A percentile compares a stretch with the other conserved stretches of the same genome.
These are phyloP conservation scores for Wickerhamomyces bisporus DNA, from an alignment of 805 yeast species.

Conservation along the genomic window DNA sequence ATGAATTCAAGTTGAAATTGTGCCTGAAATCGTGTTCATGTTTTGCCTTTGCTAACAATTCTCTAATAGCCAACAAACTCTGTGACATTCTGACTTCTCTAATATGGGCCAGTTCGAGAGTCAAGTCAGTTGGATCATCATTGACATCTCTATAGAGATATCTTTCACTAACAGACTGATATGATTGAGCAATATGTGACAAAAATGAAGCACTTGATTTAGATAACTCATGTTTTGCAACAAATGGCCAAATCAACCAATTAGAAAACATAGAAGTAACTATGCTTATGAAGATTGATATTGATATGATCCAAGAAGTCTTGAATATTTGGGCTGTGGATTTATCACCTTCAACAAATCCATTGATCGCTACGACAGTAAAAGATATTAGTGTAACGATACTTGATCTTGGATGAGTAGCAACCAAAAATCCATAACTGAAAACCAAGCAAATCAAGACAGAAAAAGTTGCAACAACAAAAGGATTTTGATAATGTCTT, in stretches of 20 bases:
- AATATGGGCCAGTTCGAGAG: conserved; percentile 38
- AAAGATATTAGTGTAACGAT: conserved; percentile 35
- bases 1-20: conserved; percentile 29
- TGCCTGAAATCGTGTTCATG: conserved; percentile 34
- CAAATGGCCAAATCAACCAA: conserved; percentile 46
- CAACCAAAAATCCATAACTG: conserved; percentile 30
- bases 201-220: conserved; percentile 34
- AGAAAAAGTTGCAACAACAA: conserved; percentile 37
- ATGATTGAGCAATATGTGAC: conserved; percentile 39
- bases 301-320: conserved; percentile 35
- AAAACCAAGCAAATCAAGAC: conserved; percentile 30
- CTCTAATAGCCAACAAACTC: conserved; percentile 34
- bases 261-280: conserved; percentile 31
- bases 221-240: conserved; percentile 37
- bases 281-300: conserved; percentile 36
- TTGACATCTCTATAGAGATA: conserved; percentile 42
- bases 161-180: conserved; percentile 42
- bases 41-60: conserved; percentile 30
- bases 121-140: conserved; percentile 42
- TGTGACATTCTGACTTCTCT: conserved; percentile 45
- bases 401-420: conserved; percentile 39
- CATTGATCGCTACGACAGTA: conserved; percentile 33
- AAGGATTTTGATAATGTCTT: conserved; percentile 30
- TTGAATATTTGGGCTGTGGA: conserved; percentile 28
- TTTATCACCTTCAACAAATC: conserved; percentile 10